A percentile compares a stretch with the other conserved stretches of the same genome.
Conservation (phyloP, 768 basidiomycete genomes). For the Myochromella boudieri region DNA sequence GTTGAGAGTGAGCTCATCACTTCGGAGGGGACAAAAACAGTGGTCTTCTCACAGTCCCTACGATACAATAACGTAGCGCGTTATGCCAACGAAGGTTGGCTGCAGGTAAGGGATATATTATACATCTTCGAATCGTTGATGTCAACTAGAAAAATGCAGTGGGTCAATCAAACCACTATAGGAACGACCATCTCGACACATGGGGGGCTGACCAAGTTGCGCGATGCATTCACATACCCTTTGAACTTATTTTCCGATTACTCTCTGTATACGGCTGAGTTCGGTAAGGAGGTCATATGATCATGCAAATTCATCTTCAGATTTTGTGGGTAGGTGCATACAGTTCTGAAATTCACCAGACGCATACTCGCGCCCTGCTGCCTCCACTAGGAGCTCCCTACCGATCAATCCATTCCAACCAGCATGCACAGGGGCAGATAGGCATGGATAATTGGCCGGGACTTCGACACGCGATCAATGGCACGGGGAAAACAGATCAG, state of each 20-base stretch:
- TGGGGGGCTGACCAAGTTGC: slow-evolving; percentile 38
- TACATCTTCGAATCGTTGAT: neutral
- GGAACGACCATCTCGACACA: slow-evolving; percentile 51
- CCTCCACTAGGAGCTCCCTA: slow-evolving; percentile 23
- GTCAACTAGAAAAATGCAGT: slow-evolving; percentile 28
- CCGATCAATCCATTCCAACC: slow-evolving; percentile 26
- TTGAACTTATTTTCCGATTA: slow-evolving; percentile 34
- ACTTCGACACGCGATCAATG: slow-evolving; percentile 31
- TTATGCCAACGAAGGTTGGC: slow-evolving; percentile 43
- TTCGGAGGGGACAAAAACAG: slow-evolving; percentile 44
- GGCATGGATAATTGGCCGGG: slow-evolving; percentile 34
- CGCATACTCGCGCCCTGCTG: slow-evolving; percentile 25
- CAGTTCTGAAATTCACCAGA: slow-evolving; percentile 29
- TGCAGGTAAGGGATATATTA: slow-evolving; percentile 21
- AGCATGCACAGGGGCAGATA: slow-evolving; percentile 29
- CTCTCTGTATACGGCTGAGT: slow-evolving; percentile 24
- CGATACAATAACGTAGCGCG: slow-evolving; percentile 49
- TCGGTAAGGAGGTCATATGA: slow-evolving; percentile 20
- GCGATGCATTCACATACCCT: slow-evolving; percentile 58
- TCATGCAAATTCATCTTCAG: neutral
- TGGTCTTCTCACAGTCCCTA: slow-evolving; percentile 50
- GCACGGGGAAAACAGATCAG: slow-evolving; percentile 30
- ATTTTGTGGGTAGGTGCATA: slow-evolving; percentile 22
- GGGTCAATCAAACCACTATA: slow-evolving; percentile 46
- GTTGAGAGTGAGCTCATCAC: slow-evolving; percentile 52